These are phyloP conservation scores for Petrea volubilis DNA, from an alignment of 257 asterid species.

Conservation along the genomic window DNA sequence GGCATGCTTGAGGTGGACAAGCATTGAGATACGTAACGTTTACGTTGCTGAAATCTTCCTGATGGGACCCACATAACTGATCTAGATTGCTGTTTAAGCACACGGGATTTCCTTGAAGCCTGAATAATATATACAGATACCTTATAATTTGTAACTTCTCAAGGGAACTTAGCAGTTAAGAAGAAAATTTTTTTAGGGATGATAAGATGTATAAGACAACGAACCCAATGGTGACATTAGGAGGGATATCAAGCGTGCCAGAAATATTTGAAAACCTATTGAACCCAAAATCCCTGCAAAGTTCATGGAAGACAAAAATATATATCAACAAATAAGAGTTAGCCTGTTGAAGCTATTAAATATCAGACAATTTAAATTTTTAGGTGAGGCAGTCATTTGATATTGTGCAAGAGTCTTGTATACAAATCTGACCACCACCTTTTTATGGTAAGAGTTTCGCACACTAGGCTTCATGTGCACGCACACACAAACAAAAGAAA, in stretches of 20 bases:
- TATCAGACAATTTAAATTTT: too few relatives aligned
- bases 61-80: constrained; percentile 56
- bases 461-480: too few relatives aligned
- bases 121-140: constrained; percentile 30
- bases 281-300: constrained; percentile 75
- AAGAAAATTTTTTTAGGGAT: too few relatives aligned
- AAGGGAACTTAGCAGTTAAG: too few relatives aligned
- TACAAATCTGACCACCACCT: too few relatives aligned
- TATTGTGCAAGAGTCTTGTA: too few relatives aligned
- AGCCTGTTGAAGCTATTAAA: neutral
- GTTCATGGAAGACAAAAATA: constrained; percentile 15
- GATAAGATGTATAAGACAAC: constrained; percentile 23
- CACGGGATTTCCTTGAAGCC: constrained; percentile 84
- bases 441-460: too few relatives aligned
- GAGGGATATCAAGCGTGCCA: constrained; percentile 46
- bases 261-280: constrained; percentile 60
- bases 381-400: too few relatives aligned
- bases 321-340: constrained; percentile 3
- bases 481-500: too few relatives aligned
- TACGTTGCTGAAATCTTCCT: constrained; percentile 37
- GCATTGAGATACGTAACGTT: constrained; percentile 26
- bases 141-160: too few relatives aligned
- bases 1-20: constrained; percentile 58
- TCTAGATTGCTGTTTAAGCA: constrained; percentile 41
- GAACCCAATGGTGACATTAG: constrained; percentile 76